Evolutionary conservation across 1,284 basidiomycete genomes (phyloP).

Genomic region (Apiotrichum gamsii): DNA sequence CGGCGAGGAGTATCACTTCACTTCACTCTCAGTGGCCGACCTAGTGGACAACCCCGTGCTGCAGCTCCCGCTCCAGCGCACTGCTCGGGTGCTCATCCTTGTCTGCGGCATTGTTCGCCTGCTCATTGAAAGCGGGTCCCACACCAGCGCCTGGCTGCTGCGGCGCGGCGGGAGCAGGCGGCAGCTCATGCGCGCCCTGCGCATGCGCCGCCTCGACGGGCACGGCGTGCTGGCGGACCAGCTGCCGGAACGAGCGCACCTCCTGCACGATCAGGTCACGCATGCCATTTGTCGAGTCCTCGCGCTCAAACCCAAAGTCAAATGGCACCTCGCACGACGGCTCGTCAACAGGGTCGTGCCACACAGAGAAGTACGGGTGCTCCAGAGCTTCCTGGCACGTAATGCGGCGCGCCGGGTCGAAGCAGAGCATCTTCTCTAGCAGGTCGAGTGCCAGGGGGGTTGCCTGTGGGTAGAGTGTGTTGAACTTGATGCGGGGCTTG

Average conservation of each 20-base stretch:
- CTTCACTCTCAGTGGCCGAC: no score
- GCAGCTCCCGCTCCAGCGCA: constrained; percentile 77
- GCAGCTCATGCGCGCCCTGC: constrained; percentile 27
- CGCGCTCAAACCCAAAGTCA: constrained; percentile 93
- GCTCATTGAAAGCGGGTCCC: constrained; percentile 43
- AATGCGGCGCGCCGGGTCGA: constrained; percentile 95
- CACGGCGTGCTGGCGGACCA: constrained; percentile 38
- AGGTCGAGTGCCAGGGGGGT: constrained; percentile 94
- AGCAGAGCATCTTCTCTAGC: constrained; percentile 82
- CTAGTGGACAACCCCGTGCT: background rate
- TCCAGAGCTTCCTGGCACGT: constrained; percentile 91
- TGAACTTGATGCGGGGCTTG: constrained; percentile 87
- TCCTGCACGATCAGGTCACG: constrained; percentile 90
- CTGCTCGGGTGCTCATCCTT: constrained; percentile 74
- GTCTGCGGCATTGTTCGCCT: constrained; percentile 55
- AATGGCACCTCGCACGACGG: constrained; percentile 76
- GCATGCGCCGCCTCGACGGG: constrained; percentile 7
- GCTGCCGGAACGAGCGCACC: constrained; percentile 40
- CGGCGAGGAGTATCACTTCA: no score
- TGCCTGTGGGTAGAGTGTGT: constrained; percentile 83
- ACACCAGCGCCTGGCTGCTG: constrained; percentile 34
- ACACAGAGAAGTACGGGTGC: constrained; percentile 88
- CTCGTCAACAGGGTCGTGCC: constrained; percentile 92
- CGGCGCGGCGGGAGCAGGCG: constrained; percentile 29
- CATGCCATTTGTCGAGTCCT: constrained; percentile 96